Percentiles rank a stretch among this genome's conserved stretches.
phyloP scores from a whole-genome alignment of 371 early-diverging fungal genomes.

The Mortierella sp. region DNA sequence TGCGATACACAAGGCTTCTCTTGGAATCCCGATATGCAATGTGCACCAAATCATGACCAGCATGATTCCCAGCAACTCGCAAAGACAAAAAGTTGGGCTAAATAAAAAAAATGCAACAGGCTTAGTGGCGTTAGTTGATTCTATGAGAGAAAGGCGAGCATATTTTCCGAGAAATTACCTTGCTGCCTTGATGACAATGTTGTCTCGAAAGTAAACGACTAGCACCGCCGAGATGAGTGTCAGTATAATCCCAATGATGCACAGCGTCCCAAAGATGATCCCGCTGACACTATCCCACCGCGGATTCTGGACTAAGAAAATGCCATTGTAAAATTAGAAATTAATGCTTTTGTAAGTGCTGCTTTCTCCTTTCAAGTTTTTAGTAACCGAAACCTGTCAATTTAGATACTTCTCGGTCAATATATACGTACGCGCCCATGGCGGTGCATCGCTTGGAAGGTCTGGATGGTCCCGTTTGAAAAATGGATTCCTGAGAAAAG shows the following conservation, averaged over 20 bases:
- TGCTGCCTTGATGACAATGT: constrained; percentile 36
- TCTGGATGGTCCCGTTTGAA: constrained; percentile 21
- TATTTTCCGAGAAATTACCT: too few species aligned
- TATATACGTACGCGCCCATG: constrained; percentile 24
- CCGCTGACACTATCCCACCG: constrained; percentile 17
- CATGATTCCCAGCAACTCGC: constrained; percentile 34
- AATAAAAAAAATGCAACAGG: neutral
- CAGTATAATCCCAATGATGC: constrained; percentile 11
- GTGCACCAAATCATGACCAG: constrained; percentile 29
- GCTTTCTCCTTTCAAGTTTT: neutral
- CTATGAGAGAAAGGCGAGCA: too few species aligned
- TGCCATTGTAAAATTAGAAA: neutral
- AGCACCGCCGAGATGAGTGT: constrained; percentile 9
- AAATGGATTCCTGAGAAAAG: neutral
- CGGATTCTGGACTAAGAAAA: constrained; percentile 31
- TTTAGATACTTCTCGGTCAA: neutral
- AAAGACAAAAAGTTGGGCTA: constrained; percentile 37
- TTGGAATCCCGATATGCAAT: constrained; percentile 27
- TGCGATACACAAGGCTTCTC: neutral
- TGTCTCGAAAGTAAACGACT: constrained; percentile 20
- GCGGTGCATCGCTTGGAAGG: constrained; percentile 23
- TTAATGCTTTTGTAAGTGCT: neutral
- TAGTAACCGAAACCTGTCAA: neutral
- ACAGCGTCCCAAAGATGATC: constrained; percentile 7
- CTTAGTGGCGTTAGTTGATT: neutral